Conservation (phyloP, 129 eudicot genomes). For the Pittosporum tobira region DNA sequence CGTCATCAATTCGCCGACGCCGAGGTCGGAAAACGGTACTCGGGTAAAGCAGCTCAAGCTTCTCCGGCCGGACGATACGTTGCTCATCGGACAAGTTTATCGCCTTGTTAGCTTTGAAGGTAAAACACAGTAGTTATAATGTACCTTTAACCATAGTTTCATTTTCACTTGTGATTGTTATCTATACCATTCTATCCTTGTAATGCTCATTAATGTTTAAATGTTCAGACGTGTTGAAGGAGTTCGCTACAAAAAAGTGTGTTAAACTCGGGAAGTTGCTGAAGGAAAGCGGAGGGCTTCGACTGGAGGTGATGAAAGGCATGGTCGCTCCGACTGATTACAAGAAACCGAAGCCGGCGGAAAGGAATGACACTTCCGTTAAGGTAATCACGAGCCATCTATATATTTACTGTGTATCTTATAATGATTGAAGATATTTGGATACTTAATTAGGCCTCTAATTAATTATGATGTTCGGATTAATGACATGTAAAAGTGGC, state of each 20-base stretch:
- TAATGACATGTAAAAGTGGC: no score
- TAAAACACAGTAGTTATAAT: conserved; percentile 6
- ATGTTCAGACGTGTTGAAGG: conserved; percentile 47
- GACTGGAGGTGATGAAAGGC: conserved; percentile 23
- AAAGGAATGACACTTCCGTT: conserved; percentile 5
- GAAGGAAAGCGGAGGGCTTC: conserved; percentile 40
- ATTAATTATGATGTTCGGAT: no score
- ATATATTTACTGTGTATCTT: background rate
- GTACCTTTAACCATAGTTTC: background rate
- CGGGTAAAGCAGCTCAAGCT: conserved; percentile 53
- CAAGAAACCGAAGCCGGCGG: background rate
- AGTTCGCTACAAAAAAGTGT: conserved; percentile 56
- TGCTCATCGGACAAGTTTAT: conserved; percentile 71
- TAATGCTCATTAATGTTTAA: background rate
- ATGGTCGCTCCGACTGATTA: background rate
- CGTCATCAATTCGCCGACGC: conserved; percentile 31
- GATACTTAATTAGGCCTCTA: no score
- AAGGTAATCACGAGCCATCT: conserved; percentile 29
- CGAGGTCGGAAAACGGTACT: conserved; percentile 22
- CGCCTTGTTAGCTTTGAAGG: conserved; percentile 71
- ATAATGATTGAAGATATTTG: no score
- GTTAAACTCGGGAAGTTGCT: conserved; percentile 50
- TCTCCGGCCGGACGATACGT: conserved; percentile 55
- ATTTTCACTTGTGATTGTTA: background rate
- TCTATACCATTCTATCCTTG: background rate